Evolutionary conservation across 1,284 basidiomycete species (phyloP).

Genomic region (Fomitopsis betulina): DNA sequence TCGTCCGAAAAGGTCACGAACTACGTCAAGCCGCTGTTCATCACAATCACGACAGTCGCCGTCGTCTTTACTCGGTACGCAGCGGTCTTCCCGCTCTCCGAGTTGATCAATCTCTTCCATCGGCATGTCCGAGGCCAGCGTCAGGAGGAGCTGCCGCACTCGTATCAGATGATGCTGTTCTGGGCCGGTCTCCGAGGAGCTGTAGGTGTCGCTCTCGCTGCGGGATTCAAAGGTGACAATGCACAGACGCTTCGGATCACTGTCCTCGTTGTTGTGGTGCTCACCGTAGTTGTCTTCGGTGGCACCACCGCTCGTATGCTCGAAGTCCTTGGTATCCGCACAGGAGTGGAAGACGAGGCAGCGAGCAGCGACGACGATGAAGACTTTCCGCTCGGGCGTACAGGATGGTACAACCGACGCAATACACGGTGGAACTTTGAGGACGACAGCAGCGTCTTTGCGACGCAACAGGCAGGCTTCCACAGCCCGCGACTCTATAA

Average conservation of each 20-base stretch:
- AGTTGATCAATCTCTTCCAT: constrained; percentile 91
- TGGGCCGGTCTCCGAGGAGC: constrained; percentile 98
- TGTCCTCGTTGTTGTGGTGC: constrained; percentile 92
- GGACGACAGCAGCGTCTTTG: constrained; percentile 33
- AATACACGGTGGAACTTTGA: constrained; percentile 41
- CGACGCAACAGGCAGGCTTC: constrained; percentile 29
- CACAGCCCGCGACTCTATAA: constrained; percentile 46
- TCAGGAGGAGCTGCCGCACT: constrained; percentile 86
- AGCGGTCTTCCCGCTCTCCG: constrained; percentile 96
- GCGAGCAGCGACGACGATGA: constrained; percentile 82
- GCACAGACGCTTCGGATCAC: constrained; percentile 90
- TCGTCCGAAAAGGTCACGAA: constrained; percentile 67
- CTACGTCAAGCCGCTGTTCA: constrained; percentile 96
- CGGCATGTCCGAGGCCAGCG: constrained; percentile 79
- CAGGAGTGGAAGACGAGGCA: constrained; percentile 92
- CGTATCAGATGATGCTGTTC: constrained; percentile 98
- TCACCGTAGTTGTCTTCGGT: constrained; percentile 94
- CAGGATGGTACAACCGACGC: constrained; percentile 27
- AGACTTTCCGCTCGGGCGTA: constrained; percentile 32
- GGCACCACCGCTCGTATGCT: constrained; percentile 97
- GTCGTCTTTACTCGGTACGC: constrained; percentile 95
- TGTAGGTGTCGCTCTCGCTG: constrained; percentile 94
- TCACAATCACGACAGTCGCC: constrained; percentile 83
- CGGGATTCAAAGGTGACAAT: constrained; percentile 91
- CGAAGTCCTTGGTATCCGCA: constrained; percentile 93